Percentiles rank a stretch among this genome's conserved stretches.
phyloP scores from a whole-genome alignment of 805 yeast genomes.

The Saccharomycopsis babjevae region DNA sequence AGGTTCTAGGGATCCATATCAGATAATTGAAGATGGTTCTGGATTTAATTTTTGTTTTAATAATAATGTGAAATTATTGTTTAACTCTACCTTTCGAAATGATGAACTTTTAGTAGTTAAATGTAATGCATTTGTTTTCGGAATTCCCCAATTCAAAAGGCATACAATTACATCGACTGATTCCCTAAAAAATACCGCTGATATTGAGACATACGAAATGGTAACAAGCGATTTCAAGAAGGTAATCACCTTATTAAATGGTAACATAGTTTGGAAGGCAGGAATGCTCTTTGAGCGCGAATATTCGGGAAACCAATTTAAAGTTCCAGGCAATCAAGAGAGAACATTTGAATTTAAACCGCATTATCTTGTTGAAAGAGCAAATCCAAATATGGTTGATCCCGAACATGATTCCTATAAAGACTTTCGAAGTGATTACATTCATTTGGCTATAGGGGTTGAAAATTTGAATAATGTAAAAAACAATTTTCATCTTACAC shows the following conservation, averaged over 20 bases:
- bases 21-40: conserved; percentile 43
- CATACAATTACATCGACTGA: not conserved
- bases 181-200: not conserved
- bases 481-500: conserved; percentile 66
- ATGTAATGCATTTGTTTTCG: conserved; percentile 47
- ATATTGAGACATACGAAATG: conserved; percentile 1
- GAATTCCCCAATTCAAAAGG: conserved; percentile 37
- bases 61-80: conserved; percentile 37
- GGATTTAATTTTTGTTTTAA: conserved; percentile 62
- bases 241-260: conserved; percentile 49
- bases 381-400: conserved; percentile 41
- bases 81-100: conserved; percentile 33
- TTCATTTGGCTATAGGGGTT: conserved; percentile 42
- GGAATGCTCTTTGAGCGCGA: conserved; percentile 63
- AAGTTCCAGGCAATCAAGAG: conserved; percentile 29
- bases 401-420: conserved; percentile 50
- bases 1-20: conserved; percentile 50
- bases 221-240: conserved; percentile 24
- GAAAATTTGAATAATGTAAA: conserved; percentile 27
- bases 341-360: conserved; percentile 43
- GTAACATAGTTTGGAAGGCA: conserved; percentile 65
- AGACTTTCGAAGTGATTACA: conserved; percentile 52
- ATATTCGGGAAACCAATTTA: conserved; percentile 26
- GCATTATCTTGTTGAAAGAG: conserved; percentile 54
- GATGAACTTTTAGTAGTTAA: conserved; percentile 39